These are phyloP conservation scores for Tetrapisispora nanseiensis DNA, from an alignment of 805 yeast genomes.

Conservation along the genomic window DNA sequence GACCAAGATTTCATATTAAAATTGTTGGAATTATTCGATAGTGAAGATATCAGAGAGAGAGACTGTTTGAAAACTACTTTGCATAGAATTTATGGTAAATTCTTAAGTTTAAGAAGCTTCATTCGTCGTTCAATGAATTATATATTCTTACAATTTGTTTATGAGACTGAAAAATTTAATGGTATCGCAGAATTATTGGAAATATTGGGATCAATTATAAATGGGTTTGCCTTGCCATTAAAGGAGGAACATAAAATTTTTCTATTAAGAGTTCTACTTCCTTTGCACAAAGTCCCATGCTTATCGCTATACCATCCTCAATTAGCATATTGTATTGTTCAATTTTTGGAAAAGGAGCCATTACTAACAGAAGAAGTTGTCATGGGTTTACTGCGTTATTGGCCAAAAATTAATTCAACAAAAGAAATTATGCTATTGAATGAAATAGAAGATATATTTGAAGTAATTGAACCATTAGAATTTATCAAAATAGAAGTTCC, in stretches of 20 bases:
- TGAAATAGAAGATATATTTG: constrained; percentile 94
- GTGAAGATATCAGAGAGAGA: constrained; percentile 93
- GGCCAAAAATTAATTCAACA: constrained; percentile 95
- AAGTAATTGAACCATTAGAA: constrained; percentile 89
- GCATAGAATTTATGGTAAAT: constrained; percentile 94
- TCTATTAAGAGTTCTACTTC: constrained; percentile 74
- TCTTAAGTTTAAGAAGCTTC: constrained; percentile 77
- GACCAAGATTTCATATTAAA: constrained; percentile 82
- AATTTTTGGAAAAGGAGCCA: constrained; percentile 92
- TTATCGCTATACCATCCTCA: constrained; percentile 91
- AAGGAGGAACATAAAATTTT: constrained; percentile 95
- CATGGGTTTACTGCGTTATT: constrained; percentile 81
- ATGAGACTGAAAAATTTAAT: constrained; percentile 92
- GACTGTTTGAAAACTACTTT: constrained; percentile 91
- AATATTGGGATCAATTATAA: constrained; percentile 90
- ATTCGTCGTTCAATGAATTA: constrained; percentile 86
- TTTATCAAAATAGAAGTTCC: constrained; percentile 89
- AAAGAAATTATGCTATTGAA: constrained; percentile 93
- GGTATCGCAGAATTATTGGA: constrained; percentile 93
- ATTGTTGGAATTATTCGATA: constrained; percentile 81
- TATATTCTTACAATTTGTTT: constrained; percentile 84
- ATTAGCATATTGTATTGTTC: constrained; percentile 92
- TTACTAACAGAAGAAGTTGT: constrained; percentile 89
- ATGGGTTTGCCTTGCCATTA: constrained; percentile 94
- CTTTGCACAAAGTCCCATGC: constrained; percentile 85